Evolutionary conservation across 805 yeast species (phyloP), one percentile per base, ranked within the genome.

Genomic region (Starmerella asiatica): DNA sequence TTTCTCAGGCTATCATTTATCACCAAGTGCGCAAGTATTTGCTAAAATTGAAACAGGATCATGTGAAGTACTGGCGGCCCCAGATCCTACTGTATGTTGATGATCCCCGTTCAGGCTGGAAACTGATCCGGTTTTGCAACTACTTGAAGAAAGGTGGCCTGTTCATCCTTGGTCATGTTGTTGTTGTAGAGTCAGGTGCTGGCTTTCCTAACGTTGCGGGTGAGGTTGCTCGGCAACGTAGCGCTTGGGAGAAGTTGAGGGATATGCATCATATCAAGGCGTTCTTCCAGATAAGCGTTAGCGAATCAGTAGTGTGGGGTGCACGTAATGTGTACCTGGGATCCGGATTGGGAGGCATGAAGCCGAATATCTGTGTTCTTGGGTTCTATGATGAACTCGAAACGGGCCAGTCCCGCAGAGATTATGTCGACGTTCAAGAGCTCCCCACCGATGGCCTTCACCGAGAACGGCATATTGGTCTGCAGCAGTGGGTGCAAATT

Each of bases 291-390:
- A 74, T 91, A 36, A 82, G 88, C 1, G 69, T 85, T 9, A 93
- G 94, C 0, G 86, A 94, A 0, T 70, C 79, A 1, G 66, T 91
- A 31, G 79, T 85, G 0, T 88, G 97, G 96, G 97, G 98, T 20
- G 93, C 84, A 0, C 67, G 98, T 45, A 88, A 88, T 56, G 85
- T 91, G 8, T 85, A 73, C 43, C 58, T 88, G 44, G 96, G 96
- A 0, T 80, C 94, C 3, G 99, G 99, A 0, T 64, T 91, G n/a
- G 99, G 99, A 6, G 96, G 95, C 11, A 91, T 91, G 98, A 79
- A 74, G 52, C 98, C 98, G 2, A 91, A 91, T 55, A 86, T 91
- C 38, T 83, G 95, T 0, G 93, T 91, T 0, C 45, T 91, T 24
- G 97, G 97, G 0, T 85, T 85, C 53, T 82, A 78, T 50, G 94